Percentiles rank a stretch among this genome's conserved stretches.
Evolutionary conservation across 192 early-diverging fungal genomes (phyloP).

Genomic region (Pilaira anomala): DNA sequence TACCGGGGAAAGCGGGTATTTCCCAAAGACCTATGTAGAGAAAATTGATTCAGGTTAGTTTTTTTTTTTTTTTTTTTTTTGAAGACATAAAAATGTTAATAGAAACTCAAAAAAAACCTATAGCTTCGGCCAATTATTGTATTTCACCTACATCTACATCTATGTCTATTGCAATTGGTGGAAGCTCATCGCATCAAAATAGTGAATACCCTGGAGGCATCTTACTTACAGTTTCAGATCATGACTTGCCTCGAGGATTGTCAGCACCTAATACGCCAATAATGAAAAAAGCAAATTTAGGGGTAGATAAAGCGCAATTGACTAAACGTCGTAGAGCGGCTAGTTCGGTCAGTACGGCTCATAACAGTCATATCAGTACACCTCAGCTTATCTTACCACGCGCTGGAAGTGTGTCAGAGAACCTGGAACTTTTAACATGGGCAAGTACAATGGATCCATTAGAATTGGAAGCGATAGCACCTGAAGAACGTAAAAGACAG

Average conservation of each 20-base stretch:
- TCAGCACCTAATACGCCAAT: constrained; percentile 35
- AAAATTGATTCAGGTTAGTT: constrained; percentile 27
- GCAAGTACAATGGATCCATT: constrained; percentile 44
- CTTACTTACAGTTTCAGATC: neutral
- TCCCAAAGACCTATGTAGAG: constrained; percentile 59
- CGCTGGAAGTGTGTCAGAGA: constrained; percentile 12
- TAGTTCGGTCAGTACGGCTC: constrained; percentile 25
- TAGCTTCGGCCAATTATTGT: neutral
- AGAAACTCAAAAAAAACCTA: neutral
- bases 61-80: neutral
- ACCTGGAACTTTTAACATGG: constrained; percentile 37
- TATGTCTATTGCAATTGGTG: too few relatives aligned
- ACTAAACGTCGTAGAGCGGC: constrained; percentile 26
- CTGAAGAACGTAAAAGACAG: constrained; percentile 70
- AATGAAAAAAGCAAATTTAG: constrained; percentile 21
- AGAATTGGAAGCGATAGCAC: constrained; percentile 41
- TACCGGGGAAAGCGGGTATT: constrained; percentile 50
- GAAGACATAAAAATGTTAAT: too few relatives aligned
- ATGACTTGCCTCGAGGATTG: constrained; percentile 8
- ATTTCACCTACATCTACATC: too few relatives aligned
- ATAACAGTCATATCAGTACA: constrained; percentile 10
- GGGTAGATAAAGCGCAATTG: constrained; percentile 10
- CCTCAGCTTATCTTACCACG: constrained; percentile 7
- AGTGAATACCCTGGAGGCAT: too few relatives aligned
- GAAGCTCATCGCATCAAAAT: too few relatives aligned